Evolutionary conservation across 1,139 yeast genomes (phyloP), one percentile per base, ranked within the genome.

Genomic region (Zygosaccharomyces pseudobailii): DNA sequence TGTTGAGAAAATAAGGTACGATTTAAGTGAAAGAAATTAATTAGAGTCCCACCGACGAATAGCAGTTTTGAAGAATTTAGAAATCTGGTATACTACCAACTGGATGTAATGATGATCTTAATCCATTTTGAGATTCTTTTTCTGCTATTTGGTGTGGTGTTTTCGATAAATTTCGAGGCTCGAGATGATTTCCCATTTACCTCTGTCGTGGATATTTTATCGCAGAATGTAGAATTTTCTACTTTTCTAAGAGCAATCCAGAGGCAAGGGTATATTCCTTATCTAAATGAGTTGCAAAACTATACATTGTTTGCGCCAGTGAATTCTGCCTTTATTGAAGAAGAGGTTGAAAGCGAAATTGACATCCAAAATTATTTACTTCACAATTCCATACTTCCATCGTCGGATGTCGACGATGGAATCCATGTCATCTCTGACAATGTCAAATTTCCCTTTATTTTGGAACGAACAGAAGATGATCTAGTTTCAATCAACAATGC

Each of bases 261-360:
- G 62, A 69, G 76, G 43, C 72, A 75, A 40, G 94, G 84, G 9
- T 68, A 86, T 52, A 71, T 92, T 1, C 94, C 95, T 1, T 67
- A 70, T 30, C 66, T 92, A 43, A 90, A 88, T 63, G 70, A 71
- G 32, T 67, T 85, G 52, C 70, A 72, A 32, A 85, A 89, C 62
- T 76, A 84, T 45, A 88, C 97, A 0, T 68, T 90, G 19, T 65
- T 88, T 40, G 97, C 97, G 0, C 97, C 97, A 0, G 76, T 87
- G 19, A 88, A 90, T 67, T 81, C 85, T 57, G 97, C 96, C 0
- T 89, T 86, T 66, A 73, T 70, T 13, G 66, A 61, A 19, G 61
- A 64, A 36, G 51, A 44, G 5, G 6, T 28, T 13, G 43, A 32
- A 3, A 25, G 23, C 23, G 17, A 13, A 8, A 35, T 63, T 47